A percentile compares a stretch with the other conserved stretches of the same genome.
phyloP scores from a whole-genome alignment of 352 stramenopile species.

The Phytophthora pistaciae region DNA sequence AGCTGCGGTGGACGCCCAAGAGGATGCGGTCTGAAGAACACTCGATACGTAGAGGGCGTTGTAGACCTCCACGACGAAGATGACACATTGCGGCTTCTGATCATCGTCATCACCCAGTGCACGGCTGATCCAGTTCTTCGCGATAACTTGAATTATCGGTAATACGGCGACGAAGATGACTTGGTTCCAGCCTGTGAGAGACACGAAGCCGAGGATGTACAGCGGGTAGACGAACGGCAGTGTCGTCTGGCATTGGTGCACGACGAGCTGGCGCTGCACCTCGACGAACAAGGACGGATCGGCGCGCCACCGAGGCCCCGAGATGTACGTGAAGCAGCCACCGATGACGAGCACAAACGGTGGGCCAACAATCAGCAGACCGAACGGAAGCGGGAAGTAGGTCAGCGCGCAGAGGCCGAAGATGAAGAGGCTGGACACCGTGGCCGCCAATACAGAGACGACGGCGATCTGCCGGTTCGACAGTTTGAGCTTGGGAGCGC shows the following conservation, averaged over 20 bases:
- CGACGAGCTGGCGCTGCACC: conserved; percentile 23
- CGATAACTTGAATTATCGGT: conserved; percentile 48
- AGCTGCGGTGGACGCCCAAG: conserved; percentile 22
- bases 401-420: conserved; percentile 24
- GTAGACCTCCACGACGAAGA: conserved; percentile 66
- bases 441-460: conserved; percentile 15
- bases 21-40: conserved; percentile 46
- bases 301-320: conserved; percentile 7
- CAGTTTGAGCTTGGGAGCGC: conserved; percentile 18
- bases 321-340: conserved; percentile 28
- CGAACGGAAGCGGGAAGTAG: conserved; percentile 53
- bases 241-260: conserved; percentile 23
- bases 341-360: conserved; percentile 17
- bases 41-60: conserved; percentile 51
- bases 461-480: conserved; percentile 7
- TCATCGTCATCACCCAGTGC: conserved; percentile 27
- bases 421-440: conserved; percentile 20
- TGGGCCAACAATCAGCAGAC: conserved; percentile 31
- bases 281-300: conserved; percentile 17
- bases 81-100: conserved; percentile 43
- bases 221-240: conserved; percentile 50
- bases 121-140: conserved; percentile 51
- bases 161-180: conserved; percentile 43
- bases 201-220: conserved; percentile 51
- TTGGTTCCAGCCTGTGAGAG: conserved; percentile 28